A percentile compares a stretch with the other conserved stretches of the same genome.
phyloP scores from a whole-genome alignment of 2,329 filamentous ascomycete species.

The Cladophialophora immunda region DNA sequence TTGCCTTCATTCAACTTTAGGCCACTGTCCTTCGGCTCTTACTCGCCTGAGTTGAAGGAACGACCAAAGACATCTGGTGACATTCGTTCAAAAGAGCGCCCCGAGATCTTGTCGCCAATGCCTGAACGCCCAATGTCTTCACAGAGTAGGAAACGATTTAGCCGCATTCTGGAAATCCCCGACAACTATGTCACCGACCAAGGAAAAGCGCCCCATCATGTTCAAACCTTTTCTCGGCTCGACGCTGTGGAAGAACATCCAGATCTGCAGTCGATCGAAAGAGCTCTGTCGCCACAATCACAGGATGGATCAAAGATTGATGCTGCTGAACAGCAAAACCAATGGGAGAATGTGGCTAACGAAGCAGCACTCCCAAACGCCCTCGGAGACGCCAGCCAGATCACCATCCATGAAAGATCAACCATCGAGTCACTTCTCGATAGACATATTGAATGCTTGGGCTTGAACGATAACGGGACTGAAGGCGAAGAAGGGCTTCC shows the following conservation, averaged over 20 bases:
- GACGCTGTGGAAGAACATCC: slow-evolving; percentile 32
- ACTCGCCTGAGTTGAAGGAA: slow-evolving; percentile 16
- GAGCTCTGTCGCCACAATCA: background rate
- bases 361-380: slow-evolving; percentile 2
- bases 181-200: slow-evolving; percentile 26
- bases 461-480: slow-evolving; percentile 27
- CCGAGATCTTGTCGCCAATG: slow-evolving; percentile 43
- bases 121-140: slow-evolving; percentile 44
- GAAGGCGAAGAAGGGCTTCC: background rate
- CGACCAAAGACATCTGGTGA: slow-evolving; percentile 39
- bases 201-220: slow-evolving; percentile 13
- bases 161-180: slow-evolving; percentile 44
- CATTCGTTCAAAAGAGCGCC: slow-evolving; percentile 26
- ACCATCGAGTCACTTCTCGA: slow-evolving; percentile 42
- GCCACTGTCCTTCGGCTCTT: slow-evolving; percentile 34
- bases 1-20: slow-evolving; percentile 37
- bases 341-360: too few relatives aligned
- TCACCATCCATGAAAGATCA: slow-evolving; percentile 39
- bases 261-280: slow-evolving; percentile 22
- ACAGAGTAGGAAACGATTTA: slow-evolving; percentile 43
- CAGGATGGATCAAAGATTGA: slow-evolving; percentile 5
- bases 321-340: slow-evolving; percentile 4
- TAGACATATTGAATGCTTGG: slow-evolving; percentile 41
- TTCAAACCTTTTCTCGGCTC: slow-evolving; percentile 31
- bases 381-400: slow-evolving; percentile 19